Evolutionary conservation across 1,284 basidiomycete genomes (phyloP).

Genomic region (Cutaneotrichosporon cavernicola): DNA sequence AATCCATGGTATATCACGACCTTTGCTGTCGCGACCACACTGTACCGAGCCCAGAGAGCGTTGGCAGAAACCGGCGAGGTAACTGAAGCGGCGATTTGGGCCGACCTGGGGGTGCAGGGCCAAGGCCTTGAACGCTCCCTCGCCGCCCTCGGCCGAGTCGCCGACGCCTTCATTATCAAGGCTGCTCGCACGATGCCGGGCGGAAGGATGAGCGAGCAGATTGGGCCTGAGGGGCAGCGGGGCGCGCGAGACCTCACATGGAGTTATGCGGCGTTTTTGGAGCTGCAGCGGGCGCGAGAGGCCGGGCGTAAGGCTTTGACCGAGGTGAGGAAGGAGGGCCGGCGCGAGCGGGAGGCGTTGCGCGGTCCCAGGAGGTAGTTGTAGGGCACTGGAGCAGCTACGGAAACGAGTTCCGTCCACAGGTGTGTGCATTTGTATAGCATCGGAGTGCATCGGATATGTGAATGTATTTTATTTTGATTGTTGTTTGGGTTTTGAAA

Average conservation of each 20-base stretch:
- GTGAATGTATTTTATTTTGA: too few relatives aligned
- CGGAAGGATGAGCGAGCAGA: constrained; percentile 54
- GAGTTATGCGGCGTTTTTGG: constrained; percentile 51
- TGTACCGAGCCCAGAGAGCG: constrained; percentile 41
- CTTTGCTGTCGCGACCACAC: constrained; percentile 50
- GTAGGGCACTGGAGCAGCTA: background rate
- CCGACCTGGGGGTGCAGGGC: constrained; percentile 26
- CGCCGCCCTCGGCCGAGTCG: constrained; percentile 34
- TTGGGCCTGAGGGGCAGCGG: constrained; percentile 22
- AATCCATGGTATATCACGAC: constrained; percentile 56
- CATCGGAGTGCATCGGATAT: background rate
- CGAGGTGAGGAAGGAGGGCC: background rate
- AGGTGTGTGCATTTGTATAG: background rate
- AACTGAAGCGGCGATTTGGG: constrained; percentile 36
- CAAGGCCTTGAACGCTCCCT: constrained; percentile 29
- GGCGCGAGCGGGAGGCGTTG: background rate
- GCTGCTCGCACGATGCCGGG: background rate
- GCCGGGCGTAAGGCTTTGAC: constrained; percentile 9
- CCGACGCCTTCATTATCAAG: constrained; percentile 44
- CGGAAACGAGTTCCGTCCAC: background rate
- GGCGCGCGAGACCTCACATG: constrained; percentile 54
- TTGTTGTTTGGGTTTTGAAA: too few relatives aligned
- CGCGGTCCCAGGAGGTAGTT: background rate
- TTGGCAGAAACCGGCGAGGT: constrained; percentile 20
- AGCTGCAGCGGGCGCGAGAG: constrained; percentile 32